Evolutionary conservation across 768 basidiomycete genomes (phyloP), one percentile per base, ranked within the genome.

Genomic region (Auriscalpium orientale): DNA sequence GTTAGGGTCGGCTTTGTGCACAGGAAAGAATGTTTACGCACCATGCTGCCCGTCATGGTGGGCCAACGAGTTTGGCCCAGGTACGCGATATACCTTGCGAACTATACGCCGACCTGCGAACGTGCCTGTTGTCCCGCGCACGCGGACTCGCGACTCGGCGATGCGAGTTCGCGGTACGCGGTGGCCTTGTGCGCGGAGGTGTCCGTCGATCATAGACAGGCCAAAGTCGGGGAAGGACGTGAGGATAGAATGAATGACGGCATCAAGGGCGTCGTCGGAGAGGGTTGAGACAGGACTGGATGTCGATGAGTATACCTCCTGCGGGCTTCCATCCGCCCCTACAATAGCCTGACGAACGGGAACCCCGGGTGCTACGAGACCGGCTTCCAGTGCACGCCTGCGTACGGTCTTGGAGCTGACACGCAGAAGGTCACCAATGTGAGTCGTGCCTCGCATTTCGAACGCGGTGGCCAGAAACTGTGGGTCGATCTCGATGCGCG

Each of bases 21-120:
- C 48, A 34, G n/a, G 11, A 13, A 12, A 35, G 21, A 28, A 28
- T 28, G 28, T 28, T 28, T 28, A 15, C 65, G 9, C 56, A 62
- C 67, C 66, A 57, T 68, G 68, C 53, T 67, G 62, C 3, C 68
- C 68, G 57, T 68, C 66, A 38, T 63, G 59, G 56, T 69, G 67
- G 63, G 64, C 65, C 1, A 67, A 58, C 4, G 64, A 57, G 44
- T 63, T 63, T 16, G 58, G 50, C 16, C 61, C 63, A 7, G 66
- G 53, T 3, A 68, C 67, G 5, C 40, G 13, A 49, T 68, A 69
- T 12, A 13, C 38, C 18, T 47, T n/a, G 9, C 51, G 47, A 1
- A 56, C 12, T 5, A 68, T 65, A n/a, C 20, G 51, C 12, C 60
- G 48, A 11, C 37, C 44, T 1, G 66, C 61, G 40, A 64, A 67